Conservation (phyloP, 345 rosid species). For the Viola odorata region DNA sequence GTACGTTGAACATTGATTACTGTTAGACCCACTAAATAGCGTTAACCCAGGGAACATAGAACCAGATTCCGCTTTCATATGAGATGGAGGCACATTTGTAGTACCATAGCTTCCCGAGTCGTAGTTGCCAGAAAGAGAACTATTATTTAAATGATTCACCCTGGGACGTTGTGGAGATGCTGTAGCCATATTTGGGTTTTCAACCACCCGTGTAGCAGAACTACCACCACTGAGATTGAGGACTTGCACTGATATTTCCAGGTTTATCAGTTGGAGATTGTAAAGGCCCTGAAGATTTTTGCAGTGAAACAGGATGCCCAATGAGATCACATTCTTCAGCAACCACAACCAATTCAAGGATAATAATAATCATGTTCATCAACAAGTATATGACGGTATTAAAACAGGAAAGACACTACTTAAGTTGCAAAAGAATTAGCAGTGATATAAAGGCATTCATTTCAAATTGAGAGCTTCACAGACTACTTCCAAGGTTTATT, state of each 20-base stretch:
- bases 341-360: conserved; percentile 53
- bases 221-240: conserved; percentile 25
- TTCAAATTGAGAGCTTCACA: background rate
- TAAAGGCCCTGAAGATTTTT: conserved; percentile 31
- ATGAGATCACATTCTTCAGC: conserved; percentile 37
- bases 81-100: conserved; percentile 26
- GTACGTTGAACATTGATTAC: conserved; percentile 31
- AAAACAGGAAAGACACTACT: background rate
- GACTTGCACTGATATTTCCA: conserved; percentile 12
- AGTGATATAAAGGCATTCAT: too few species aligned
- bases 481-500: too few species aligned
- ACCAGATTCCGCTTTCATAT: conserved; percentile 30
- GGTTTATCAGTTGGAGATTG: conserved; percentile 31
- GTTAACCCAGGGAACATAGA: conserved; percentile 29
- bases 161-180: conserved; percentile 32
- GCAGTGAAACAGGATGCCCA: conserved; percentile 40
- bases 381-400: conserved; percentile 9
- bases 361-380: conserved; percentile 57
- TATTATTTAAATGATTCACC: conserved; percentile 25
- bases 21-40: conserved; percentile 26
- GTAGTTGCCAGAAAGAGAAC: conserved; percentile 21
- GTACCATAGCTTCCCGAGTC: conserved; percentile 35
- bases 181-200: conserved; percentile 26
- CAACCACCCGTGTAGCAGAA: conserved; percentile 18
- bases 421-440: background rate